Evolutionary conservation across 495 filamentous ascomycete species (phyloP).

Genomic region (Tuber melanosporum): DNA sequence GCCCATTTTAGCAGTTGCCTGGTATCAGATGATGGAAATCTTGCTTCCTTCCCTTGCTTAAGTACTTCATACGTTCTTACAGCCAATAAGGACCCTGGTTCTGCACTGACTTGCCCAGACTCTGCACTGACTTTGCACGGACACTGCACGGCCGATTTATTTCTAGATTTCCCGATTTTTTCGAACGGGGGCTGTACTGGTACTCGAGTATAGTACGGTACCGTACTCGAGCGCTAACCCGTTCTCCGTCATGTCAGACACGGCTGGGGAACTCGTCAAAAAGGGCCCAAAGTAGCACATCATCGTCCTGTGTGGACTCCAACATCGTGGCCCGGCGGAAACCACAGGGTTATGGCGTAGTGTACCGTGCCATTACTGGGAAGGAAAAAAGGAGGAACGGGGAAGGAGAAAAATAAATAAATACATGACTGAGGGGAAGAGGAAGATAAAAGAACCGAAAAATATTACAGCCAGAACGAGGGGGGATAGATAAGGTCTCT

Average conservation of each 20-base stretch:
- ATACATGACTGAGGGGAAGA: not conserved
- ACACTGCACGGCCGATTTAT: too few species aligned
- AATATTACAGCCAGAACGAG: not conserved
- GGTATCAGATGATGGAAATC: too few species aligned
- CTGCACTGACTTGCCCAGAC: too few species aligned
- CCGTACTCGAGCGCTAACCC: not conserved
- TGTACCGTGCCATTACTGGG: not conserved
- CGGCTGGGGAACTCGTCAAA: not conserved
- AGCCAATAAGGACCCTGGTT: too few species aligned
- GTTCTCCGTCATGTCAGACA: not conserved
- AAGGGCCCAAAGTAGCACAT: not conserved
- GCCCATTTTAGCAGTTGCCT: too few species aligned
- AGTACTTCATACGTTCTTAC: too few species aligned
- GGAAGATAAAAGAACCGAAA: not conserved
- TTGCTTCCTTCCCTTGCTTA: too few species aligned
- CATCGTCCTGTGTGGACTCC: not conserved
- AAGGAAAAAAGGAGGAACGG: not conserved
- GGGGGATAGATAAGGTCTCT: not conserved
- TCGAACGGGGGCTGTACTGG: too few species aligned
- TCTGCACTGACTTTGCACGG: too few species aligned
- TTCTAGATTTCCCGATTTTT: too few species aligned
- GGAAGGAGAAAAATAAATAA: not conserved
- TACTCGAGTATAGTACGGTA: not conserved
- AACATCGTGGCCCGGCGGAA: not conserved
- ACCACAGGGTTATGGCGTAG: not conserved